Conservation (phyloP, 345 rosid genomes). For the Ceriops zippeliana region DNA sequence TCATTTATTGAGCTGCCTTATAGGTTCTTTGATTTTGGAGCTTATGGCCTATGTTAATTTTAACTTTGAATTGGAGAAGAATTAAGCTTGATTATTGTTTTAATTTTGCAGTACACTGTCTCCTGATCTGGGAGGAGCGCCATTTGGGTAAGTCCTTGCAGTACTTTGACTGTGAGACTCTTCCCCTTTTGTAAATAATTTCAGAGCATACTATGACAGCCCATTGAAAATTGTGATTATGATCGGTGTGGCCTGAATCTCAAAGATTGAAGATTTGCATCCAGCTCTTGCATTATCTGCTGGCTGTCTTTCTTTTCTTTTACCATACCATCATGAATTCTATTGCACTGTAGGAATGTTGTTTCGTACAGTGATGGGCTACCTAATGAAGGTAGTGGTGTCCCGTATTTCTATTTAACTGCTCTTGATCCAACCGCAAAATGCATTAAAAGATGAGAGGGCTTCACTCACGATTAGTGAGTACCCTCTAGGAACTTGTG, state of each 20-base stretch:
- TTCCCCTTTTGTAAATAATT: neutral
- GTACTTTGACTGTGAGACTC: neutral
- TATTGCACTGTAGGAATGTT: constrained; percentile 59
- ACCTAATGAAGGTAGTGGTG: constrained; percentile 58
- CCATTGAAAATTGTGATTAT: neutral
- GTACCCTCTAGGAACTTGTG: constrained; percentile 88
- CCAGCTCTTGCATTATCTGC: neutral
- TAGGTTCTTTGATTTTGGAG: neutral
- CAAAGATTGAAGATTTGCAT: neutral
- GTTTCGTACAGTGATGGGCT: constrained; percentile 84
- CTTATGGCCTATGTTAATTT: neutral
- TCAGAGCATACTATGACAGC: no score
- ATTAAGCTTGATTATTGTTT: constrained; percentile 14
- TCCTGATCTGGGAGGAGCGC: constrained; percentile 67
- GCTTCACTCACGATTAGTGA: constrained; percentile 81
- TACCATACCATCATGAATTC: neutral
- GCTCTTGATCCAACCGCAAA: constrained; percentile 91
- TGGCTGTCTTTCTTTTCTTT: neutral
- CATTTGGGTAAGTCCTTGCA: constrained; percentile 57
- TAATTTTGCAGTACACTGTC: constrained; percentile 69
- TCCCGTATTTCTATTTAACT: constrained; percentile 93
- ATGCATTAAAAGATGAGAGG: constrained; percentile 67
- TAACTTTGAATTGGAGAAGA: neutral
- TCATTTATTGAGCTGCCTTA: neutral
- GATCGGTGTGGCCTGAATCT: neutral